Conservation (phyloP, 1,139 yeast species). For the Candida sanyaensis region DNA sequence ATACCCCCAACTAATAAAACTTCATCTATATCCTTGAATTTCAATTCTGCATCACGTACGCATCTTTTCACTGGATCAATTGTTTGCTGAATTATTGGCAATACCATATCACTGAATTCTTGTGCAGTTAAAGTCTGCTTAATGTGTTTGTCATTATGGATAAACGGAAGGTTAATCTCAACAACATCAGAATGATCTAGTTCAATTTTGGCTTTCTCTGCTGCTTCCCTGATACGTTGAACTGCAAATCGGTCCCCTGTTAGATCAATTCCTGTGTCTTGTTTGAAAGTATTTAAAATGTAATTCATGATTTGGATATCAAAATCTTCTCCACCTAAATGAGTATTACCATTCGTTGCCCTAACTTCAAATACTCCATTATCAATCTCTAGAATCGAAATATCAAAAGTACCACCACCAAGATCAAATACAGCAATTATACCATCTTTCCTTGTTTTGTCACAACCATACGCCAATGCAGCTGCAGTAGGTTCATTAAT, state of each 20-base stretch:
- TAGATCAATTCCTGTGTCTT: slow-evolving; percentile 45
- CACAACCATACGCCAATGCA: slow-evolving; percentile 76
- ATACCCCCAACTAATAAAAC: slow-evolving; percentile 79
- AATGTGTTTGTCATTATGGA: slow-evolving; percentile 53
- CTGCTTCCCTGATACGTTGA: slow-evolving; percentile 71
- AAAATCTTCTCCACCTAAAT: slow-evolving; percentile 82
- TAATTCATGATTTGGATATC: slow-evolving; percentile 61
- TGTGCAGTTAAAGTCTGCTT: slow-evolving; percentile 56
- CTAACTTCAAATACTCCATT: slow-evolving; percentile 81
- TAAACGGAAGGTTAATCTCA: slow-evolving; percentile 64
- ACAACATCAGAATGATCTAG: slow-evolving; percentile 61
- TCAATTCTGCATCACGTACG: slow-evolving; percentile 67
- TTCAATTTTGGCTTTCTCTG: slow-evolving; percentile 71
- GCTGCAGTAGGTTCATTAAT: slow-evolving; percentile 85
- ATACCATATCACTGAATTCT: slow-evolving; percentile 63
- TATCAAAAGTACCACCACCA: slow-evolving; percentile 86
- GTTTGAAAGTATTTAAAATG: slow-evolving; percentile 51
- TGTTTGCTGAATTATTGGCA: slow-evolving; percentile 61
- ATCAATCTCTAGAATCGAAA: slow-evolving; percentile 75
- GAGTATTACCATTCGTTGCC: slow-evolving; percentile 84
- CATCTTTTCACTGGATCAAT: slow-evolving; percentile 68
- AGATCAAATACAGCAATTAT: slow-evolving; percentile 75
- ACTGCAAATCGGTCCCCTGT: slow-evolving; percentile 49
- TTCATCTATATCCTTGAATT: slow-evolving; percentile 64
- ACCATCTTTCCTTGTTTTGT: slow-evolving; percentile 52